Conservation (phyloP, 345 rosid species). For the Eucalyptus fibrosa region DNA sequence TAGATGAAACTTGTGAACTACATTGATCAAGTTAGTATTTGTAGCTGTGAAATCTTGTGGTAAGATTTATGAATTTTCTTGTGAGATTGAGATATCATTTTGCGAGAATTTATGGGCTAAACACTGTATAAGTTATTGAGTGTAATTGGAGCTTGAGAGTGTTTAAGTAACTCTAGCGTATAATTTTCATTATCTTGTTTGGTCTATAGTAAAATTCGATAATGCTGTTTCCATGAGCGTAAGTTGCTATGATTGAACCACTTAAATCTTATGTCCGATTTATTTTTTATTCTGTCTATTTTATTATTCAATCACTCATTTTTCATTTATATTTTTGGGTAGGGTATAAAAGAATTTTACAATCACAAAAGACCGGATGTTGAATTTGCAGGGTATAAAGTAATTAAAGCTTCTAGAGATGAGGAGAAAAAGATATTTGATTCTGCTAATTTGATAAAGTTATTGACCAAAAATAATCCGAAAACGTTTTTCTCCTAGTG, state of each 20-base stretch:
- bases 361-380: background rate
- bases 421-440: background rate
- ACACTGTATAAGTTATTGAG: too few relatives aligned
- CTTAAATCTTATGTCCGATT: accelerated
- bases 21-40: too few relatives aligned
- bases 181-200: too few relatives aligned
- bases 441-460: background rate
- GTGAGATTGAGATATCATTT: too few relatives aligned
- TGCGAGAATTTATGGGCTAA: accelerated
- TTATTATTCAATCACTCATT: too few relatives aligned
- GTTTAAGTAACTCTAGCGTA: too few relatives aligned
- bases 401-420: background rate
- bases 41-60: too few relatives aligned
- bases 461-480: background rate
- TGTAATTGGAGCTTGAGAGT: accelerated
- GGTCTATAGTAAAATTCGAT: too few relatives aligned
- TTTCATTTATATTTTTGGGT: background rate
- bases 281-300: too few relatives aligned
- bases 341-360: background rate
- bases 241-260: accelerated
- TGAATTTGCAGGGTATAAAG: background rate
- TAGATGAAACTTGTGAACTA: too few relatives aligned
- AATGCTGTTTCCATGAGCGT: accelerated
- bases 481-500: background rate
- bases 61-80: too few relatives aligned